Evolutionary conservation across 176 grass and related monocot species (phyloP).

Genomic region (Phoenix roebelenii): DNA sequence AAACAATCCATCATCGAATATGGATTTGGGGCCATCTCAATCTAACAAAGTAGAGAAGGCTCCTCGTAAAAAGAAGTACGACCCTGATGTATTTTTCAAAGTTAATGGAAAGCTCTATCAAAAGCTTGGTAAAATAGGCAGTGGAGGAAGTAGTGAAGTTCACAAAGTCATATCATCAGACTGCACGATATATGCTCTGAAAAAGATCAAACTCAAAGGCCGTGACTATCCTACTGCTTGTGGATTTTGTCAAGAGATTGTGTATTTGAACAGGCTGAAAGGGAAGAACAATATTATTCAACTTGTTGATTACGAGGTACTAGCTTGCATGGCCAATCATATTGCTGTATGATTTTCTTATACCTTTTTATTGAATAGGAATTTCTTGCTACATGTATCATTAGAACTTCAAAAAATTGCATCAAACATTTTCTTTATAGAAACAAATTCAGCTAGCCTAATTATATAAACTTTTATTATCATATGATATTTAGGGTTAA

Average conservation of each 20-base stretch:
- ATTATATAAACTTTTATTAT: too few relatives aligned
- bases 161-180: constrained; percentile 88
- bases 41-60: constrained; percentile 55
- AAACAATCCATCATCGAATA: constrained; percentile 34
- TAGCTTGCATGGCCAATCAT: too few relatives aligned
- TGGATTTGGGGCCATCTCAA: constrained; percentile 27
- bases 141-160: constrained; percentile 96
- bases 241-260: constrained; percentile 93
- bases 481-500: too few relatives aligned
- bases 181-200: constrained; percentile 77
- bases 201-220: constrained; percentile 93
- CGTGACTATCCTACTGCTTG: constrained; percentile 86
- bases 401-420: too few relatives aligned
- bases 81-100: constrained; percentile 75
- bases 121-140: constrained; percentile 95
- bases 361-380: too few relatives aligned
- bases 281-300: constrained; percentile 91
- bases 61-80: constrained; percentile 51
- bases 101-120: constrained; percentile 94
- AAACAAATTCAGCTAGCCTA: too few relatives aligned
- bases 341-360: too few relatives aligned
- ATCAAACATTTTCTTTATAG: too few relatives aligned
- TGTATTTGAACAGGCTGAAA: constrained; percentile 84
- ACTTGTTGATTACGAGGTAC: constrained; percentile 94
- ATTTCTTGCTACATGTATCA: too few relatives aligned